A percentile compares a stretch with the other conserved stretches of the same genome.
These are phyloP conservation scores for Pseudocercospora vitis DNA, from an alignment of 2,329 filamentous ascomycete species.

Conservation along the genomic window DNA sequence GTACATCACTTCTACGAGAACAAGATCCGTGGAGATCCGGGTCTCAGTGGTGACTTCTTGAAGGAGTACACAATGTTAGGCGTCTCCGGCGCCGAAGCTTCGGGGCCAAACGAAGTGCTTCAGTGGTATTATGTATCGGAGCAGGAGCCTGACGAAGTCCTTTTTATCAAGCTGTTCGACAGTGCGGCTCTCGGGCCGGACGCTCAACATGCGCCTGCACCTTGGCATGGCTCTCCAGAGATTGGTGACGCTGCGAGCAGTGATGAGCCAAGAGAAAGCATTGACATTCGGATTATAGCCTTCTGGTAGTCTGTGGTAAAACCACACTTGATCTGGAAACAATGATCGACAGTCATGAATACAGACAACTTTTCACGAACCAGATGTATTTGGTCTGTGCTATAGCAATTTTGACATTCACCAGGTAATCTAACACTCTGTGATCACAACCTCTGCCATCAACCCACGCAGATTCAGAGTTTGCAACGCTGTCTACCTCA, in stretches of 20 bases:
- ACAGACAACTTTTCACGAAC: no score
- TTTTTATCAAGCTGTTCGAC: constrained; percentile 17
- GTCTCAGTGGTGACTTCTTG: constrained; percentile 11
- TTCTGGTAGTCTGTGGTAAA: constrained; percentile 10
- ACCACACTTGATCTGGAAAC: no score
- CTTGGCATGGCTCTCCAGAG: constrained; percentile 13
- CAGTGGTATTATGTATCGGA: constrained; percentile 11
- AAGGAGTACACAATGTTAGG: constrained; percentile 17
- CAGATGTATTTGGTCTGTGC: no score
- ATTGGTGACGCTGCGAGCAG: constrained; percentile 1
- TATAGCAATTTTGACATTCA: no score
- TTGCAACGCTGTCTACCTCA: no score
- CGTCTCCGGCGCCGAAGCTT: background rate
- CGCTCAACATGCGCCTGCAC: constrained; percentile 2
- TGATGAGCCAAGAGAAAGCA: constrained; percentile 14
- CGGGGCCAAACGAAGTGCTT: background rate
- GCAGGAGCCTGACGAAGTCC: constrained; percentile 10
- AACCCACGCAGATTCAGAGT: no score
- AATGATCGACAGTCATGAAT: no score
- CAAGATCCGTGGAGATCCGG: constrained; percentile 1
- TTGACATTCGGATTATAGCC: constrained; percentile 3
- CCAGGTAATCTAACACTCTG: no score
- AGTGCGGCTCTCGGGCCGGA: constrained; percentile 6
- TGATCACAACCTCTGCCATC: no score
- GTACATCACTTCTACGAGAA: constrained; percentile 11